phyloP scores from a whole-genome alignment of 129 eudicot genomes.

The Ambrosia artemisiifolia region DNA sequence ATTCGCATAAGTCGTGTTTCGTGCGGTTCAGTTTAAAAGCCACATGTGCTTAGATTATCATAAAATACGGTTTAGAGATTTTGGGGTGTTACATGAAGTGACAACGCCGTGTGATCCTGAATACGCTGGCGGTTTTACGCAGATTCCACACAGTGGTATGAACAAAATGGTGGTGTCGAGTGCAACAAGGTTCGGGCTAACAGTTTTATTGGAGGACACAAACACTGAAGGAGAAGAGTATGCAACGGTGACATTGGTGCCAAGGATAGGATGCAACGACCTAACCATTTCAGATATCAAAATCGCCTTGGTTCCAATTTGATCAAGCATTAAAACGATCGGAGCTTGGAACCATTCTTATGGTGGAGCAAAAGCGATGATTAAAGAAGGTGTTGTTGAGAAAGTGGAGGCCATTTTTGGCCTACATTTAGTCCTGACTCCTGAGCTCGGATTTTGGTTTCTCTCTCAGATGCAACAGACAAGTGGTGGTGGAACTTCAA shows the following conservation, averaged over 20 bases:
- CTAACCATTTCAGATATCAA: constrained; percentile 43
- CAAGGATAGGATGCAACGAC: constrained; percentile 31
- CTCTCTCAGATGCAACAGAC: constrained; percentile 59
- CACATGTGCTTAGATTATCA: too few relatives aligned
- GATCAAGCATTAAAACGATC: not conserved
- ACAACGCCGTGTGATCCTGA: constrained; percentile 32
- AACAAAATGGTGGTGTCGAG: constrained; percentile 22
- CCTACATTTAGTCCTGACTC: constrained; percentile 45
- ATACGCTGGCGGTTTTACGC: constrained; percentile 53
- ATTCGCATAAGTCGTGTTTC: too few relatives aligned
- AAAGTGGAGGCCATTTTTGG: constrained; percentile 66
- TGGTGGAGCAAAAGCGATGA: constrained; percentile 51
- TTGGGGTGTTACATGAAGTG: too few relatives aligned
- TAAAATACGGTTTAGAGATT: too few relatives aligned
- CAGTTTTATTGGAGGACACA: constrained; percentile 51
- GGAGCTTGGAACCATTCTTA: not conserved
- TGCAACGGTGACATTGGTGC: constrained; percentile 40
- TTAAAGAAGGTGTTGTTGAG: constrained; percentile 51
- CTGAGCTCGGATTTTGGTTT: constrained; percentile 41
- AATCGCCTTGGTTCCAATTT: constrained; percentile 23
- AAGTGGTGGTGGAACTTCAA: too few relatives aligned
- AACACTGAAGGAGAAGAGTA: constrained; percentile 35
- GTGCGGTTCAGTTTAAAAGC: too few relatives aligned
- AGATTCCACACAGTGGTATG: constrained; percentile 28
- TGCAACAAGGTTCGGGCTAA: constrained; percentile 33